Conservation (phyloP, 306 rosid genomes). For the Acacia crassicarpa region DNA sequence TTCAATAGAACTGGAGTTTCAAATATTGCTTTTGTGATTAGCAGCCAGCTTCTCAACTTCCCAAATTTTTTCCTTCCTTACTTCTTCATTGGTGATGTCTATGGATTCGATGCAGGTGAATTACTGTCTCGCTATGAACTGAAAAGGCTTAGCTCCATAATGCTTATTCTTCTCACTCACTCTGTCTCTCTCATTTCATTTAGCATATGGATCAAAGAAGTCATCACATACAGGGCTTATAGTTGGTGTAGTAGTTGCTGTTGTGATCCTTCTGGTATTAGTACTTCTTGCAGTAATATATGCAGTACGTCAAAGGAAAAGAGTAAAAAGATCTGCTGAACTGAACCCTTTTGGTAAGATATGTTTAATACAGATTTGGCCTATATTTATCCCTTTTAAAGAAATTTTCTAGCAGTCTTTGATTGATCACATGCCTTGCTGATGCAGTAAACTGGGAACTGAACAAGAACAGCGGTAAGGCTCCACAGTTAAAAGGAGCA, state of each 20-base stretch:
- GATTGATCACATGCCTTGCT: constrained; percentile 25
- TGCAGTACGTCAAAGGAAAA: constrained; percentile 54
- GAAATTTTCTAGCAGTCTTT: constrained; percentile 10
- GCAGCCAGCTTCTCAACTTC: constrained; percentile 54
- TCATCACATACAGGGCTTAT: constrained; percentile 37
- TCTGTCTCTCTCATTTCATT: neutral
- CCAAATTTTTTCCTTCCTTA: constrained; percentile 59
- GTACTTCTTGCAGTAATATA: constrained; percentile 58
- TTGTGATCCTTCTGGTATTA: constrained; percentile 48
- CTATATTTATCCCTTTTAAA: constrained; percentile 16
- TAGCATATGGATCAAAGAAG: constrained; percentile 32
- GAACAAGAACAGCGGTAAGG: constrained; percentile 45
- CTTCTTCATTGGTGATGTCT: constrained; percentile 31
- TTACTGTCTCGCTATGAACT: constrained; percentile 15
- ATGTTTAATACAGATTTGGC: constrained; percentile 15
- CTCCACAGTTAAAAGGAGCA: constrained; percentile 69
- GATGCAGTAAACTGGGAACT: constrained; percentile 56
- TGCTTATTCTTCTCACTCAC: constrained; percentile 29
- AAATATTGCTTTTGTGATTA: constrained; percentile 46
- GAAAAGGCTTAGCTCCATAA: neutral
- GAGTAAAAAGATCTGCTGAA: constrained; percentile 46
- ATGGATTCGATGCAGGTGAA: constrained; percentile 43
- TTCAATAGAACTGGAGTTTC: constrained; percentile 57
- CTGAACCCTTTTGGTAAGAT: constrained; percentile 50
- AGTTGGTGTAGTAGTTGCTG: constrained; percentile 68